Percentiles rank a stretch among this genome's conserved stretches.
Conservation (phyloP, 1,139 yeast species). For the Pichia sp. region DNA sequence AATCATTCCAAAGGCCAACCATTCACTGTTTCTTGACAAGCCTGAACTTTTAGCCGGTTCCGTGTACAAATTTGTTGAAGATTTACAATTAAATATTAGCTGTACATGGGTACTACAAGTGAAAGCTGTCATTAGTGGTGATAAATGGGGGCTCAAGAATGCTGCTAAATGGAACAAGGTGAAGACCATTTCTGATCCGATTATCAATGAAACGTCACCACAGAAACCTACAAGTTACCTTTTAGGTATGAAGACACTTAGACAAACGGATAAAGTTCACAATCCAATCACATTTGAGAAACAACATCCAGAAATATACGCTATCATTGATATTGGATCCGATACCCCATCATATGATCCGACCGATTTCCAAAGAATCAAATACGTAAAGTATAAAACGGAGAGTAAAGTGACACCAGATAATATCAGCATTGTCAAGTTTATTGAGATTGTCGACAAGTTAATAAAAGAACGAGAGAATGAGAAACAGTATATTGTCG, state of each 20-base stretch:
- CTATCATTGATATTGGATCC: slow-evolving; percentile 66
- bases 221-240: slow-evolving; percentile 42
- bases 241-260: slow-evolving; percentile 67
- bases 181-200: slow-evolving; percentile 41
- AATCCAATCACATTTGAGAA: slow-evolving; percentile 51
- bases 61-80: slow-evolving; percentile 51
- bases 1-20: slow-evolving; percentile 53
- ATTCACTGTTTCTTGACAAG: slow-evolving; percentile 54
- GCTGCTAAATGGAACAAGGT: slow-evolving; percentile 64
- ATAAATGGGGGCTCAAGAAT: slow-evolving; percentile 75
- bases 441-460: slow-evolving; percentile 47
- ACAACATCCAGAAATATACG: slow-evolving; percentile 42
- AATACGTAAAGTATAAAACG: slow-evolving; percentile 67
- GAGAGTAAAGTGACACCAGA: slow-evolving; percentile 77
- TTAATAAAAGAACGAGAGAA: slow-evolving; percentile 30
- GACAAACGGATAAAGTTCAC: slow-evolving; percentile 57
- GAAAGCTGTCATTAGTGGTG: slow-evolving; percentile 56
- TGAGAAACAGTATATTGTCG: slow-evolving; percentile 41
- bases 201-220: slow-evolving; percentile 24
- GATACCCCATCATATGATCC: slow-evolving; percentile 76
- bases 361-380: slow-evolving; percentile 41
- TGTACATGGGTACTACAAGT: slow-evolving; percentile 36
- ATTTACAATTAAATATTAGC: slow-evolving; percentile 26
- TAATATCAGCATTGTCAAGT: slow-evolving; percentile 48
- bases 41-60: slow-evolving; percentile 63